Percentiles rank a stretch among this genome's conserved stretches.
These are phyloP conservation scores for Eucalyptus decipiens DNA, from an alignment of 345 rosid species.

Conservation along the genomic window DNA sequence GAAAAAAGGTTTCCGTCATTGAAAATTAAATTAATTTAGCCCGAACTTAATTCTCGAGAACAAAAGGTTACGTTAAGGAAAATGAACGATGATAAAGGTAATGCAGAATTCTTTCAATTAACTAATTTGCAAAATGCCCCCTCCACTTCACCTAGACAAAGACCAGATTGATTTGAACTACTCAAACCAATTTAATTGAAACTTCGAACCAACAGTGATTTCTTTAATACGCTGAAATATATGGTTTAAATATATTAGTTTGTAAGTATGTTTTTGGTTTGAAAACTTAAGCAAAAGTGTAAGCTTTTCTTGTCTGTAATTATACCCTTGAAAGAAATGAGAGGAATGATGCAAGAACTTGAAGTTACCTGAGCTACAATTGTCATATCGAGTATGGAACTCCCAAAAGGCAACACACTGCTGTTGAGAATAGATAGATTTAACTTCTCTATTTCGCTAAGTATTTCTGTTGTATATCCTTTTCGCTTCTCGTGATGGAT, in stretches of 20 bases:
- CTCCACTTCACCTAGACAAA: not conserved
- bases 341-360: not conserved
- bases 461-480: conserved; percentile 20
- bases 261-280: not conserved
- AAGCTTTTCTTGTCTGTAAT: not conserved
- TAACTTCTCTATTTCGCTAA: conserved; percentile 36
- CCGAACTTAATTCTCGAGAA: not conserved
- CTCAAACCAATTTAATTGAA: not conserved
- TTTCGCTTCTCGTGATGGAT: conserved; percentile 53
- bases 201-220: not conserved
- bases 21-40: not conserved
- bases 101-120: not conserved
- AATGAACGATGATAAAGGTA: not conserved
- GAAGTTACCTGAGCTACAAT: conserved; percentile 48
- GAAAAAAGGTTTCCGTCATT: not conserved
- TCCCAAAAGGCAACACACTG: conserved; percentile 45
- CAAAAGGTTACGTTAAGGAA: not conserved
- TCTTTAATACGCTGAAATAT: not conserved
- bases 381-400: conserved; percentile 44
- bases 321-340: not conserved
- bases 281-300: not conserved
- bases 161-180: not conserved
- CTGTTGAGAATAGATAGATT: conserved; percentile 27
- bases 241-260: not conserved
- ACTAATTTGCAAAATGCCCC: not conserved